These are phyloP conservation scores for Eremothecium sinecaudum DNA, from an alignment of 1,139 yeast genomes.

Conservation along the genomic window DNA sequence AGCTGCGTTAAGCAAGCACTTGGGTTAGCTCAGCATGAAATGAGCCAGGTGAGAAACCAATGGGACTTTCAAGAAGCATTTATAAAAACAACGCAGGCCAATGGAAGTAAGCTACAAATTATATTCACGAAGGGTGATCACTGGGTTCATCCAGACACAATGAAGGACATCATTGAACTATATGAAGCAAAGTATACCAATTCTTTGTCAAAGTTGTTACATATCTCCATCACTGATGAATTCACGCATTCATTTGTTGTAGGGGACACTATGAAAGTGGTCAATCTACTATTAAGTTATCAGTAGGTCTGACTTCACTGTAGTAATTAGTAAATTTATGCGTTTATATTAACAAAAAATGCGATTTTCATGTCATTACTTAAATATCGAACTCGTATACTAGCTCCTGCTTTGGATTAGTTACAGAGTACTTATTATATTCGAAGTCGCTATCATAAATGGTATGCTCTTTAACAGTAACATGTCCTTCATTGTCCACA, in stretches of 20 bases:
- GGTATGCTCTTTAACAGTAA: conserved; percentile 39
- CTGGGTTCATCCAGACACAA: conserved; percentile 48
- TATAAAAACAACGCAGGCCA: conserved; percentile 39
- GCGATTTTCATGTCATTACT: too few relatives aligned
- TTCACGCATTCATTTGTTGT: conserved; percentile 20
- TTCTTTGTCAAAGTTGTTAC: conserved; percentile 5
- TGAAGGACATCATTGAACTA: conserved; percentile 36
- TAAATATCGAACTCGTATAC: conserved; percentile 15
- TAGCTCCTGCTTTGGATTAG: conserved; percentile 16
- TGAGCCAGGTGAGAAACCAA: conserved; percentile 36
- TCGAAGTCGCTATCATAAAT: conserved; percentile 33
- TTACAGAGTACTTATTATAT: conserved; percentile 11
- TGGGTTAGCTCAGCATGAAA: conserved; percentile 47
- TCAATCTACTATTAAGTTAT: conserved; percentile 8
- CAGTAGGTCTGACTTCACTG: conserved; percentile 1
- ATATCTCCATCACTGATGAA: conserved; percentile 9
- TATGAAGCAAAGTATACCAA: conserved; percentile 27
- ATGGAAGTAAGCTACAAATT: conserved; percentile 38
- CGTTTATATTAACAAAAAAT: too few relatives aligned
- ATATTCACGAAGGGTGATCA: conserved; percentile 49
- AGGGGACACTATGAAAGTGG: conserved; percentile 13
- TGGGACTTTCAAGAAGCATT: conserved; percentile 31
- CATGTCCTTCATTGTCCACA: conserved; percentile 41
- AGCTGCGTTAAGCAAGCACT: conserved; percentile 43
- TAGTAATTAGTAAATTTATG: too few relatives aligned